Conservation (phyloP, 148 eudicot genomes). For the Rhododendron mucronatum region DNA sequence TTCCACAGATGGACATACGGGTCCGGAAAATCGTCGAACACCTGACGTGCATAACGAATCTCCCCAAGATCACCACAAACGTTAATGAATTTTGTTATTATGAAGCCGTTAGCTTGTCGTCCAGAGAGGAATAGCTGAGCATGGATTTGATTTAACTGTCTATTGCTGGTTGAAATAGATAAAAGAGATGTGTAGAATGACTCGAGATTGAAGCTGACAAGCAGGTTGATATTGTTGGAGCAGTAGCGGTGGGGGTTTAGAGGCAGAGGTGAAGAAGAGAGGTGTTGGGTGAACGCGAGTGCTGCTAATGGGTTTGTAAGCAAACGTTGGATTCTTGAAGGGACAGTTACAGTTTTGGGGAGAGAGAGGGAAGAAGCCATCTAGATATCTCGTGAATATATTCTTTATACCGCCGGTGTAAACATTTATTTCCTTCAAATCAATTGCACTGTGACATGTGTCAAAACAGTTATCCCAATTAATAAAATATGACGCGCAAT, state of each 20-base stretch:
- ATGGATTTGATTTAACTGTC: slow-evolving; percentile 44
- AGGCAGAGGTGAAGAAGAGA: slow-evolving; percentile 17
- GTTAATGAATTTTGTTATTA: slow-evolving; percentile 48
- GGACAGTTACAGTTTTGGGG: background rate
- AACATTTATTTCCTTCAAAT: no score
- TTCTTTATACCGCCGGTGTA: no score
- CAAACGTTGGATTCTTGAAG: background rate
- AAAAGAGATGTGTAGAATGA: slow-evolving; percentile 35
- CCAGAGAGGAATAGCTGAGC: slow-evolving; percentile 33
- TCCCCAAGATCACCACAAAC: slow-evolving; percentile 28
- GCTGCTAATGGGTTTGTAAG: background rate
- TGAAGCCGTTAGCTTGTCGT: slow-evolving; percentile 35
- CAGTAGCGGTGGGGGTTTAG: background rate
- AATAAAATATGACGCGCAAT: no score
- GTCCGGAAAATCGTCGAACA: slow-evolving; percentile 60
- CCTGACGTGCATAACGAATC: slow-evolving; percentile 38
- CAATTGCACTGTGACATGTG: no score
- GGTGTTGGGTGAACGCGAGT: background rate
- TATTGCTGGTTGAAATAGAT: slow-evolving; percentile 21
- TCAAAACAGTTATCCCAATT: no score
- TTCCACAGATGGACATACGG: slow-evolving; percentile 56
- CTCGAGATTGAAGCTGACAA: slow-evolving; percentile 15
- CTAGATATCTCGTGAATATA: background rate
- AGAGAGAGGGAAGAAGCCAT: slow-evolving; percentile 7
- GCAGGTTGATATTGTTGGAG: background rate